Conservation (phyloP, 2,329 filamentous ascomycete species). For the Fusarium musae region DNA sequence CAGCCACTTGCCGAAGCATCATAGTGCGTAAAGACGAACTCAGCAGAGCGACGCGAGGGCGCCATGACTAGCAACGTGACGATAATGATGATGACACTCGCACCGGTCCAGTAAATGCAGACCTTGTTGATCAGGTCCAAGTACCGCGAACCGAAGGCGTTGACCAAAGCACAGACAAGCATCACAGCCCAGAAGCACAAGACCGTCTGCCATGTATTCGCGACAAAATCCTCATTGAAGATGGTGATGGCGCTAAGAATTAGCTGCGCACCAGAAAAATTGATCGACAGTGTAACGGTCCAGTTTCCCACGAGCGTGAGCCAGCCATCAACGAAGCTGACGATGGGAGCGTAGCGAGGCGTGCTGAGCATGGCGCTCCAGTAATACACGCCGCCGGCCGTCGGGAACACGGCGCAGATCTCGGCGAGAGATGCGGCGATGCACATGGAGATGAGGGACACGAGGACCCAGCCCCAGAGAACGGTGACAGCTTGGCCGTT, state of each 20-base stretch:
- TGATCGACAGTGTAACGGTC: constrained; percentile 75
- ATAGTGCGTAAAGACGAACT: constrained; percentile 75
- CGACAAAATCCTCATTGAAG: constrained; percentile 68
- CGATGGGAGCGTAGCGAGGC: constrained; percentile 68
- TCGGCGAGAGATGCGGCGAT: constrained; percentile 78
- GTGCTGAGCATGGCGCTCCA: constrained; percentile 77
- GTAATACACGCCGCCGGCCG: constrained; percentile 74
- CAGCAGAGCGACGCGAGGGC: constrained; percentile 69
- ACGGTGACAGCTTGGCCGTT: constrained; percentile 79
- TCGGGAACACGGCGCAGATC: constrained; percentile 75
- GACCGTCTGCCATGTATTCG: constrained; percentile 77
- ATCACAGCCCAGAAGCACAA: constrained; percentile 78
- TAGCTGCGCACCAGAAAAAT: constrained; percentile 76
- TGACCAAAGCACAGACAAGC: constrained; percentile 71
- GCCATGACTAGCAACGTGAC: constrained; percentile 75
- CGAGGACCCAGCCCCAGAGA: constrained; percentile 74
- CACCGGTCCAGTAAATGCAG: constrained; percentile 78
- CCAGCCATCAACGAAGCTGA: constrained; percentile 80
- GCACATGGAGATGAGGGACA: constrained; percentile 76
- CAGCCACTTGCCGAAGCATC: constrained; percentile 76
- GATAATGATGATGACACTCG: constrained; percentile 75
- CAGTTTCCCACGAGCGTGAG: constrained; percentile 79
- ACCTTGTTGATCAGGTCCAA: constrained; percentile 76
- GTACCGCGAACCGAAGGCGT: constrained; percentile 68
- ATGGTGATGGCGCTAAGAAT: constrained; percentile 75